Conservation (phyloP, 1,139 yeast genomes). For the Lodderomyces theae region DNA sequence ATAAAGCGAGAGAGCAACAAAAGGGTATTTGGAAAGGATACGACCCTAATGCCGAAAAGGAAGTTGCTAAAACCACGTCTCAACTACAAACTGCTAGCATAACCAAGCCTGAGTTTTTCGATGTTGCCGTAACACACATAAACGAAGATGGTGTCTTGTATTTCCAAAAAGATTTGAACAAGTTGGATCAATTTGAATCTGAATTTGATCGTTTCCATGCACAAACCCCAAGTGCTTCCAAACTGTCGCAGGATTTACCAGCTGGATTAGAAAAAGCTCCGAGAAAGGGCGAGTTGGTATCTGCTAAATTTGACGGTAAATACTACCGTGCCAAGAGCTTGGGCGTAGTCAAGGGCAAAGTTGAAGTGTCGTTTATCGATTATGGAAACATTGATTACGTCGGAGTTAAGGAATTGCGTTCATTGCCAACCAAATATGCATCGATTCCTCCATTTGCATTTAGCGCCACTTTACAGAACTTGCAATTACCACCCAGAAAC, state of each 20-base stretch:
- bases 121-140: conserved; percentile 60
- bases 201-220: conserved; percentile 45
- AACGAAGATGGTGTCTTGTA: conserved; percentile 47
- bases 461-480: conserved; percentile 52
- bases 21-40: conserved; percentile 69
- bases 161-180: conserved; percentile 46
- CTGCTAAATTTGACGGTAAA: conserved; percentile 55
- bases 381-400: conserved; percentile 60
- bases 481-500: conserved; percentile 62
- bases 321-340: conserved; percentile 61
- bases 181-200: conserved; percentile 42
- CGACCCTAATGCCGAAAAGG: conserved; percentile 28
- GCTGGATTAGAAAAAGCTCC: conserved; percentile 45
- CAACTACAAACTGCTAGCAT: conserved; percentile 15
- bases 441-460: conserved; percentile 56
- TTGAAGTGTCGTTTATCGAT: conserved; percentile 60
- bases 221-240: conserved; percentile 38
- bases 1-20: conserved; percentile 51
- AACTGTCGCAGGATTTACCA: conserved; percentile 43
- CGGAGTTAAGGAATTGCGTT: conserved; percentile 45
- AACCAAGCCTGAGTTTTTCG: conserved; percentile 52
- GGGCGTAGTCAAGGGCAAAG: conserved; percentile 48
- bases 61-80: conserved; percentile 22
- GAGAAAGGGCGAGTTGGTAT: conserved; percentile 57
- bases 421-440: conserved; percentile 53